These are phyloP conservation scores for Cokeromyces recurvatus DNA, from an alignment of 371 early-diverging fungal genomes.

Conservation along the genomic window DNA sequence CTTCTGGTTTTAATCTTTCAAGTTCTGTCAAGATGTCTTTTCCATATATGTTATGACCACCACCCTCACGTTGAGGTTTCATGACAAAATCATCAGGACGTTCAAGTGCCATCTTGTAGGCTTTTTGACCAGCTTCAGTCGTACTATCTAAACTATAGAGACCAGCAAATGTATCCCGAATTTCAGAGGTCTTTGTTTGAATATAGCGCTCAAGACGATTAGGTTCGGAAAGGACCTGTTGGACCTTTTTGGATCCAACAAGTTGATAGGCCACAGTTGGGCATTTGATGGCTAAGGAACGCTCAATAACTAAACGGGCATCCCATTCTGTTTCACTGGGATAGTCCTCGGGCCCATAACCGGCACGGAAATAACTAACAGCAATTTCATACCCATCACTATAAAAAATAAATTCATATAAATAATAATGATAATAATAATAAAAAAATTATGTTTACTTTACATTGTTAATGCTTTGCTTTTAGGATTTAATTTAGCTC, in stretches of 20 bases:
- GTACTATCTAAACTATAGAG: slow-evolving; percentile 83
- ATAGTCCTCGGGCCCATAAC: slow-evolving; percentile 90
- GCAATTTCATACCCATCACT: slow-evolving; percentile 77
- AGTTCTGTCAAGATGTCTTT: slow-evolving; percentile 70
- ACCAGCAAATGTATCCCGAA: slow-evolving; percentile 85
- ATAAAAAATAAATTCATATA: neutral
- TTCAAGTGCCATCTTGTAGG: slow-evolving; percentile 62
- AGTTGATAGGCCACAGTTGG: slow-evolving; percentile 91
- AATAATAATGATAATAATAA: neutral
- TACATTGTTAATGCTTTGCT: slow-evolving; percentile 61
- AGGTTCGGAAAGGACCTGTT: slow-evolving; percentile 85
- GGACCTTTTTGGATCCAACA: slow-evolving; percentile 95
- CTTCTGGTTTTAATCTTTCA: slow-evolving; percentile 47
- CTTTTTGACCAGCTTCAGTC: slow-evolving; percentile 61
- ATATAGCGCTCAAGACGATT: slow-evolving; percentile 76
- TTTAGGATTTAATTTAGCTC: slow-evolving; percentile 50
- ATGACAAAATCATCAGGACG: slow-evolving; percentile 74
- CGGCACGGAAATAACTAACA: slow-evolving; percentile 90
- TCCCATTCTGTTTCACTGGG: slow-evolving; percentile 39
- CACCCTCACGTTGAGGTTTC: slow-evolving; percentile 98
- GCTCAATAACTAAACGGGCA: slow-evolving; percentile 46
- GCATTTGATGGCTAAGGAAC: slow-evolving; percentile 82
- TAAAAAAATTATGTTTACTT: neutral
- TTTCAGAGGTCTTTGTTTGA: slow-evolving; percentile 38
- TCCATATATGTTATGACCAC: slow-evolving; percentile 94